Conservation (phyloP, 805 yeast species). For the Sugiyamaella boreocaroliniensis region DNA sequence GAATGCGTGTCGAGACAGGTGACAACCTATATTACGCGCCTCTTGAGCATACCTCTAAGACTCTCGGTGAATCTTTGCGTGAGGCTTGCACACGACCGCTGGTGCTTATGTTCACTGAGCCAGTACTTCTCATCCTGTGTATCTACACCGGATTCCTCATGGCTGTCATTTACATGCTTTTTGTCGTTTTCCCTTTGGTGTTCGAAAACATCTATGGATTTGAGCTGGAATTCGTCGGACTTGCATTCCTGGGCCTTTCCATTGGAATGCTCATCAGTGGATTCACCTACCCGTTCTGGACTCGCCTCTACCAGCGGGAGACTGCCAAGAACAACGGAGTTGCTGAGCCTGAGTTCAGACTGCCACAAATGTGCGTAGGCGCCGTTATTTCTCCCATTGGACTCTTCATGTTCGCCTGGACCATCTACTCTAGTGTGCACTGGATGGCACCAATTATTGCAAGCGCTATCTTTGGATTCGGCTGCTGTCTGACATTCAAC, state of each 20-base stretch:
- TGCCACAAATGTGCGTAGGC: constrained; percentile 45
- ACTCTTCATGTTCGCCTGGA: constrained; percentile 48
- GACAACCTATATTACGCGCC: constrained; percentile 37
- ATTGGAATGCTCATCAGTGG: constrained; percentile 64
- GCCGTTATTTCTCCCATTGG: constrained; percentile 41
- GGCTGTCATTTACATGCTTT: constrained; percentile 53
- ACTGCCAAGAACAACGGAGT: constrained; percentile 38
- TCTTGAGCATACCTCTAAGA: constrained; percentile 27
- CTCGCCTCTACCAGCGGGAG: constrained; percentile 31
- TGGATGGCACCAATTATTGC: constrained; percentile 56
- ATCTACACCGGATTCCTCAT: constrained; percentile 50
- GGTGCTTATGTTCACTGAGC: constrained; percentile 42
- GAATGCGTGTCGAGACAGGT: constrained; percentile 42
- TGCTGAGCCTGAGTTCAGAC: constrained; percentile 43
- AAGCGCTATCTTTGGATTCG: constrained; percentile 43
- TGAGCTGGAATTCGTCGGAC: constrained; percentile 45
- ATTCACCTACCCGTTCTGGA: constrained; percentile 13
- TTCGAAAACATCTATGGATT: constrained; percentile 45
- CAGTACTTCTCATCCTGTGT: constrained; percentile 50
- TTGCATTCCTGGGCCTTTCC: constrained; percentile 55
- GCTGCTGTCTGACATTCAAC: constrained; percentile 34
- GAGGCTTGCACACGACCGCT: constrained; percentile 49
- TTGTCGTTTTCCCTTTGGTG: constrained; percentile 54
- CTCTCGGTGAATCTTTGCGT: constrained; percentile 5
- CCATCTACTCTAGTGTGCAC: constrained; percentile 39